A percentile compares a stretch with the other conserved stretches of the same genome.
phyloP scores from a whole-genome alignment of 2,329 filamentous ascomycete species.

The Penicillium sp. region DNA sequence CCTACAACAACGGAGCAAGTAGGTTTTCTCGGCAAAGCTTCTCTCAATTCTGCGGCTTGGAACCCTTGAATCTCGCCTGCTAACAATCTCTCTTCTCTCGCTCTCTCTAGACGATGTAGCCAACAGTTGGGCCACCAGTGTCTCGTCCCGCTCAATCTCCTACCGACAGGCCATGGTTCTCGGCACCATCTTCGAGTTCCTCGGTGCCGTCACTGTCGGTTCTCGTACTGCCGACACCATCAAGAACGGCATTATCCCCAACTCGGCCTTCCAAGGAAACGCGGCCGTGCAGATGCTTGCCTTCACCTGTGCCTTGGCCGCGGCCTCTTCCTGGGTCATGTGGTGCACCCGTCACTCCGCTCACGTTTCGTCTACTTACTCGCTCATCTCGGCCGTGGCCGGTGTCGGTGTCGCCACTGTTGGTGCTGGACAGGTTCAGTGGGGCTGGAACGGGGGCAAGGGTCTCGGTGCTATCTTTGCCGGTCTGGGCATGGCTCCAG shows the following conservation, averaged over 20 bases:
- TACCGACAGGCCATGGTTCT: constrained; percentile 38
- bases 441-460: constrained; percentile 63
- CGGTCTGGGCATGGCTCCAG: constrained; percentile 58
- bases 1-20: constrained; percentile 75
- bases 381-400: constrained; percentile 61
- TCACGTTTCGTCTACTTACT: constrained; percentile 68
- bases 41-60: background rate
- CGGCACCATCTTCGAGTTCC: constrained; percentile 61
- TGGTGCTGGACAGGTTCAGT: constrained; percentile 56
- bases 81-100: background rate
- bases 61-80: background rate
- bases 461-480: constrained; percentile 68
- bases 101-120: constrained; percentile 61
- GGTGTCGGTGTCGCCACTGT: constrained; percentile 64
- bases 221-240: constrained; percentile 68
- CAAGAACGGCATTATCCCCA: constrained; percentile 70
- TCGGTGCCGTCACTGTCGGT: constrained; percentile 61
- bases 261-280: constrained; percentile 52
- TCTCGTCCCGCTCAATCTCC: constrained; percentile 63
- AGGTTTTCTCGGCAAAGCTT: constrained; percentile 32
- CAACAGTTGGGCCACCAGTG: constrained; percentile 74
- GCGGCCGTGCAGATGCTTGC: constrained; percentile 64
- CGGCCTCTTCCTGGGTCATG: constrained; percentile 62
- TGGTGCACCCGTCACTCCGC: constrained; percentile 70
- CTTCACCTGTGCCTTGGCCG: constrained; percentile 29